Conservation (phyloP, 257 asterid genomes). For the Nicotiana knightiana region DNA sequence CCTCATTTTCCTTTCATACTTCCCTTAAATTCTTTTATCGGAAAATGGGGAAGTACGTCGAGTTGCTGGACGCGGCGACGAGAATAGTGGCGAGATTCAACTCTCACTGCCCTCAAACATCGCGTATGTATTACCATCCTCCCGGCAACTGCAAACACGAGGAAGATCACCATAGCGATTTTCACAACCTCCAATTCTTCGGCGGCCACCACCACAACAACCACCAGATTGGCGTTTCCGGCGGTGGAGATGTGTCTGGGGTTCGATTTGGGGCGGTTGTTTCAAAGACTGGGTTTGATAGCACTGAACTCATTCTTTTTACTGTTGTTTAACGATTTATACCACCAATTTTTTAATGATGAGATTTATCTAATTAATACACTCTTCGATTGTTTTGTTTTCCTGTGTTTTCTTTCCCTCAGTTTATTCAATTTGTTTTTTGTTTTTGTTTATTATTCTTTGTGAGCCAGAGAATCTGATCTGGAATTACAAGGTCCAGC, state of each 20-base stretch:
- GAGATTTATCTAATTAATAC: not conserved
- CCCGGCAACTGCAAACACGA: slow-evolving; percentile 20
- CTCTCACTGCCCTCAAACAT: slow-evolving; percentile 70
- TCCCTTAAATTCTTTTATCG: not conserved
- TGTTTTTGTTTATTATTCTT: not conserved
- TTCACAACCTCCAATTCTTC: not conserved
- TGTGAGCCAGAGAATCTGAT: not conserved
- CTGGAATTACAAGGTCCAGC: not conserved
- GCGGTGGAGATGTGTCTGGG: slow-evolving; percentile 7
- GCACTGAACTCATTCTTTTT: slow-evolving; percentile 52
- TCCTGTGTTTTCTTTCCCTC: no score
- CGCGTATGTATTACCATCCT: slow-evolving; percentile 67
- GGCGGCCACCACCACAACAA: not conserved
- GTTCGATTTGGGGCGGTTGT: slow-evolving; percentile 10
- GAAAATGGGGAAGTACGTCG: slow-evolving; percentile 40
- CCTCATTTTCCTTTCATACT: not conserved
- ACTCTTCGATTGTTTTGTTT: not conserved
- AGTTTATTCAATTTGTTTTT: not conserved
- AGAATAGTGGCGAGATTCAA: slow-evolving; percentile 47
- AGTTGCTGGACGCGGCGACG: slow-evolving; percentile 41
- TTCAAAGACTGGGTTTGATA: slow-evolving; percentile 23
- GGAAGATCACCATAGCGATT: not conserved
- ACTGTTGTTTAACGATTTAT: slow-evolving; percentile 24
- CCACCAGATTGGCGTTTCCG: slow-evolving; percentile 4
- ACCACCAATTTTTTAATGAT: not conserved